A percentile compares a stretch with the other conserved stretches of the same genome.
phyloP scores from a whole-genome alignment of 2,329 filamentous ascomycete species.

The Xylariomycetidae sp. region DNA sequence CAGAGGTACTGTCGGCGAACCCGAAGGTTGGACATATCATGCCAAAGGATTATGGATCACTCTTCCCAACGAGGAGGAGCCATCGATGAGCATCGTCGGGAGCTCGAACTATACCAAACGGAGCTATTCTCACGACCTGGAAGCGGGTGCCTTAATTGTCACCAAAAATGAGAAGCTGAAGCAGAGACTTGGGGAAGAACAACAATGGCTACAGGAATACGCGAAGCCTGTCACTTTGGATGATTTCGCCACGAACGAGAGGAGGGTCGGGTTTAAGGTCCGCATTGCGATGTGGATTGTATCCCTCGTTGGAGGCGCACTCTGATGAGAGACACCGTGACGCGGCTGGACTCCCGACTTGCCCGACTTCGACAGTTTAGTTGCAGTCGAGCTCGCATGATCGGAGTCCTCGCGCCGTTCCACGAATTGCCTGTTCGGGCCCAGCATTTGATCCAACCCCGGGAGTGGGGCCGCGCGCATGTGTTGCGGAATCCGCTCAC shows the following conservation, averaged over 20 bases:
- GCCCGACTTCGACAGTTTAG: too few species aligned
- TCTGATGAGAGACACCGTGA: conserved; percentile 53
- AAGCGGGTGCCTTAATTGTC: conserved; percentile 80
- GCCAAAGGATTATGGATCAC: conserved; percentile 94
- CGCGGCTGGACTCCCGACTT: too few species aligned
- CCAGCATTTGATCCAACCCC: too few species aligned
- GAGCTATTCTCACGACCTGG: conserved; percentile 86
- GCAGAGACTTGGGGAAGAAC: conserved; percentile 68
- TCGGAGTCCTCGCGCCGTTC: too few species aligned
- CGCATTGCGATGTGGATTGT: conserved; percentile 93
- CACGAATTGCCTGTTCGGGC: too few species aligned
- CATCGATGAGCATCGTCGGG: conserved; percentile 77
- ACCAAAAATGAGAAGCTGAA: conserved; percentile 71
- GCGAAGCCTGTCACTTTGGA: conserved; percentile 63
- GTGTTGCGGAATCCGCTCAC: too few species aligned
- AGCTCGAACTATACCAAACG: conserved; percentile 95
- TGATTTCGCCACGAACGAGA: conserved; percentile 75
- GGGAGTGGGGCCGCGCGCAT: too few species aligned
- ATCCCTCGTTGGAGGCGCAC: conserved; percentile 74
- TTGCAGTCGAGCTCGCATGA: too few species aligned
- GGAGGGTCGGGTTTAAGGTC: conserved; percentile 80
- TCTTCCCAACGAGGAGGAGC: conserved; percentile 57
- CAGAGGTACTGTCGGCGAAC: conserved; percentile 70
- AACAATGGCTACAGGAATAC: conserved; percentile 71
- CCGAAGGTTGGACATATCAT: conserved; percentile 93